These are phyloP conservation scores for Effrenium voratum DNA, from an alignment of 73 alveolate species.

Conservation along the genomic window DNA sequence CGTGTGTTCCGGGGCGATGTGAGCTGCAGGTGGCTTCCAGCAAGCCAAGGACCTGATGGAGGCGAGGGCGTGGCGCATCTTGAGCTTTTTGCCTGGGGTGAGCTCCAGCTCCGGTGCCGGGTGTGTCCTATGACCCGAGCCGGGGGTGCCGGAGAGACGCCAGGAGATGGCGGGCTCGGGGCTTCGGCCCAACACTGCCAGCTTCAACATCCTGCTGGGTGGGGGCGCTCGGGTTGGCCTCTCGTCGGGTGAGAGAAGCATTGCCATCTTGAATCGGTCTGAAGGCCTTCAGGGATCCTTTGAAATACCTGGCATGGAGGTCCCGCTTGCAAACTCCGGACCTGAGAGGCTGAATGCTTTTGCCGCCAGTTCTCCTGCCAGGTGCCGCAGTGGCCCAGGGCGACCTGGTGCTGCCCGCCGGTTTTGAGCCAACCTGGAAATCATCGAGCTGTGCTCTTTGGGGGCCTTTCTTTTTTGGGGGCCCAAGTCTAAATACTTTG, in stretches of 20 bases:
- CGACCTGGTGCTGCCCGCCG: background rate
- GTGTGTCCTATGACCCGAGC: background rate
- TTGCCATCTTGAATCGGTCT: too few relatives aligned
- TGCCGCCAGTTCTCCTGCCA: too few relatives aligned
- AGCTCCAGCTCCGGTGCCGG: too few relatives aligned
- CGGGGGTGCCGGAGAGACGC: background rate
- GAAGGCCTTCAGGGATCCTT: too few relatives aligned
- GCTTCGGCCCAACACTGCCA: background rate
- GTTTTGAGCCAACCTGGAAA: background rate
- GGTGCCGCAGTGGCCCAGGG: background rate
- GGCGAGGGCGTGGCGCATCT: background rate
- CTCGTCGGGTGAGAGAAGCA: too few relatives aligned
- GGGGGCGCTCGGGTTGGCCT: too few relatives aligned
- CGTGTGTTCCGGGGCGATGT: background rate
- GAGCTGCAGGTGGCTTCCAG: background rate
- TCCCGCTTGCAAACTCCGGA: too few relatives aligned
- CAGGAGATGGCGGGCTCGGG: conserved; percentile 4
- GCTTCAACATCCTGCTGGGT: too few relatives aligned
- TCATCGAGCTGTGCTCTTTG: background rate
- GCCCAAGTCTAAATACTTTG: background rate
- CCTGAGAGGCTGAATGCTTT: too few relatives aligned
- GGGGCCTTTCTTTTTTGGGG: background rate
- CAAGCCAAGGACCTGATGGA: background rate
- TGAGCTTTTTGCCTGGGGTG: background rate
- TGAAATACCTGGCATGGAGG: too few relatives aligned